Base-by-base conservation (phyloP, 1,284 basidiomycete species). In the Caloboletus inedulis region DNA sequence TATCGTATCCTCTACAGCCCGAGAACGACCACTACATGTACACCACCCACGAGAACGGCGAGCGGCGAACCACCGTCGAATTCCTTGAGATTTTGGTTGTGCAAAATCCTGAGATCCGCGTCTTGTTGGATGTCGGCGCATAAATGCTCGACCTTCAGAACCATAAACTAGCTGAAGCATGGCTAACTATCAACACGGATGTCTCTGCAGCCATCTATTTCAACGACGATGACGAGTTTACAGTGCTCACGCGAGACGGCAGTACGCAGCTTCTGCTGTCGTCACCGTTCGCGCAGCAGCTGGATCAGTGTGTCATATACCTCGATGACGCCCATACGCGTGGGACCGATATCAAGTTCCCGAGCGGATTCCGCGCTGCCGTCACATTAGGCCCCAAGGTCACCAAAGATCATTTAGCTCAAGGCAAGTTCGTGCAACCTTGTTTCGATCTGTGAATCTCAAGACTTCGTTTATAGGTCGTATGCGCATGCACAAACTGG, bases 271-370 rank as follows among this genome's bases (percentile, higher is more conserved):
- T 68, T 1, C 60, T 84, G 2, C 43, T 64, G 4, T 70, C 74
- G 6, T 82, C 80, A 3, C 69, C 73, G 0, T 80, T 73, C 55
- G 64, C 59, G 3, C 66, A 72, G 35, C 72, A 73, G 49, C 62
- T 82, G 0, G 69, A 74, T 16, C 66, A 70, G 55, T 80, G 78
- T 31, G 54, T 80, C 4, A 59, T 81, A 2, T 82, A 84, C 53
- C 73, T 84, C 0, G 81, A 82, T 40, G 81, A 84, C 57, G 77
- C 76, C 1, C 80, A 82, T 53, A 82, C 82, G 0, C 65, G 81
- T 29, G 81, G 81, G 7, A 82, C 79, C 0, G 80, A 82, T 58
- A 64, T 82, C n/a, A 80, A 75, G 39, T 64, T 82, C 30, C 80
- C 81, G 0, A 42, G 18, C 2, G 53, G 69, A 19, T 71, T 68